Base-by-base conservation (phyloP, 1,139 yeast species). In the Kodamaea plutei region DNA sequence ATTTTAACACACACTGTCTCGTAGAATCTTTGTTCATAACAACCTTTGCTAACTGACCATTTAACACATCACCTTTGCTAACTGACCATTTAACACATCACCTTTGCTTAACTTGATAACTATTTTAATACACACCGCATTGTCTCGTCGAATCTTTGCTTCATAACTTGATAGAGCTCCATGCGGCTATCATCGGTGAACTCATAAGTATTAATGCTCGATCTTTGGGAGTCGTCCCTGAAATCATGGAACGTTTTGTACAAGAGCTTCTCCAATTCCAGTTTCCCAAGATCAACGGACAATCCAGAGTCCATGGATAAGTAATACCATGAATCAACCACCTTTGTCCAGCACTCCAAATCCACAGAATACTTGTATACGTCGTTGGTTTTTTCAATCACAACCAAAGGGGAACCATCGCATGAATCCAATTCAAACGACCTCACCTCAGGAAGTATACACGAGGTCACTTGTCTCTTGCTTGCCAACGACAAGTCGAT, bases 281-380 rank as follows among this genome's bases (percentile, higher is more conserved):
- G 26, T 20, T 23, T 20, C 9, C 35, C 35, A 3, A 15, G n/a
- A 4, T 23, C 15, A 13, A 21, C 13, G 4, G 23, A 11, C 7
- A 17, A 7, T 7, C 9, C 9, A 3, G 11, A 7, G 11, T 22
- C 19, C 8, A 40, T 29, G 2, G 54, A 51, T 8, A 51, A 41
- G 33, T 45, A 58, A 38, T 68, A 69, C 76, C 77, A 73, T 2
- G 75, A 61, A 37, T 74, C 79, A 11, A 70, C 45, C 0, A 61
- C 48, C 34, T 58, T 66, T 1, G 58, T 48, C 84, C 84, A 78
- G 10, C 55, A 49, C 34, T 49, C 54, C 33, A 77, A 41, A 5
- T 54, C 63, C 1, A 40, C 10, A 4, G 69, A 63, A 44, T 61
- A 78, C 7, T 52, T 47, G 44, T 54, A 76, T 0, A 71, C 61